Evolutionary conservation across 345 rosid species (phyloP), one percentile per base, ranked within the genome.

Genomic region (Lagerstroemia speciosa): DNA sequence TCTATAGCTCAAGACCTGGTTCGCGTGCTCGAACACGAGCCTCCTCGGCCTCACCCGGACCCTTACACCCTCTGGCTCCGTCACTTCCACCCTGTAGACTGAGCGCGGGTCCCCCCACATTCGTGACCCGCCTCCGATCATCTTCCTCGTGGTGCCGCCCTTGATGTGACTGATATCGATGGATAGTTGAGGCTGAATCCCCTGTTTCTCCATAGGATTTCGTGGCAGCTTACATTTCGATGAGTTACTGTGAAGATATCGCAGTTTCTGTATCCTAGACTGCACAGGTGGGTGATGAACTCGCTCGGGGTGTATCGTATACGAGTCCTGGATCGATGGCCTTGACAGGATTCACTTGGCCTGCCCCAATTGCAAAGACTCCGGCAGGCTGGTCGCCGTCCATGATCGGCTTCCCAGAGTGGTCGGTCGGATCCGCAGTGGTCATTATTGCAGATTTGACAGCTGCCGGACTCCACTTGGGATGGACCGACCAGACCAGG

Each of bases 391-490:
- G 82, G 60, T 81, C 74, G 17, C 88, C 96, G 6, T 89, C 97
- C 83, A 71, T 87, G 37, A 91, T 89, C 19, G 83, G 86, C 67
- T 84, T 85, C 63, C 98, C 85, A 6, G 46, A 79, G 69, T 79
- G 92, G 74, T 93, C 94, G 20, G 79, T 75, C 60, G 70, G 64
- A 64, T 87, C 94, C 8, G 96, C 90, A 16, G 94, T 89, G n/a
- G 98, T 93, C 96, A 93, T 89, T 69, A 93, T 73, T 57, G 98
- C 98, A 14, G 98, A 93, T 74, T 82, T 90, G 30, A 90, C 84
- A 0, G 96, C 97, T 19, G 97, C 91, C 0, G 97, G 94, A 40
- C 85, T 89, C 97, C 98, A 93, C 15, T 60, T 68, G 9, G 94
- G 96, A 64, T 90, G 87, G 37, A 85, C 78, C 37, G 97, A 78